Evolutionary conservation across 495 filamentous ascomycete genomes (phyloP), one percentile per base, ranked within the genome.

Genomic region (Neurospora sp.): DNA sequence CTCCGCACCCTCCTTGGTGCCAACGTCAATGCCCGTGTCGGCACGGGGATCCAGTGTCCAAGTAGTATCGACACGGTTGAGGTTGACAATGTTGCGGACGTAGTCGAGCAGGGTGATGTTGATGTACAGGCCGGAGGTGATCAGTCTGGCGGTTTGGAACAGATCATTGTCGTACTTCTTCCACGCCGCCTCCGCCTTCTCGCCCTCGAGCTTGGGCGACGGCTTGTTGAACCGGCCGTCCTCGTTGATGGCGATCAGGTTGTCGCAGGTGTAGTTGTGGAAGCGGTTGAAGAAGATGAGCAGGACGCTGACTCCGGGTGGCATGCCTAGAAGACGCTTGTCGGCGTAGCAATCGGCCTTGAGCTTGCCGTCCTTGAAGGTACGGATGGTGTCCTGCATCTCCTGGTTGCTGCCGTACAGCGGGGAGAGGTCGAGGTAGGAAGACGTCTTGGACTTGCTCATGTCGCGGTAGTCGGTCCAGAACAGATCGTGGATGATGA

Each of bases 91-190:
- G 22, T 92, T 93, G 37, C 93, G 89, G 44, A 96, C 86, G 78
- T 96, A 96, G 77, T 96, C 93, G 72, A 92, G 86, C 40, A 96
- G 83, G 8, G 92, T 90, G 75, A 93, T 92, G 83, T 96, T 94
- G 78, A 94, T 92, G 79, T 94, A 96, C 8, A 95, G 83, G 70
- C 93, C 92, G 42, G 91, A 94, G 3, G 91, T 94, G 73, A 94
- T 86, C 73, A 96, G 84, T 48, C 93, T 85, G 41, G 89, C 91
- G 18, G 91, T 93, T 76, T 96, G 92, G 85, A 96, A 96, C 22
- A 96, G 83, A 72, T 96, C 92, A 71, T 94, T 89, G 74, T 96
- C 93, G 74, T 90, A 90, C 79, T 93, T 92, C 61, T 82, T 84
- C 89, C 88, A 91, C 0, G 89, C 89, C n/a, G 86, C 86, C 61